phyloP scores from a whole-genome alignment of 2,329 filamentous ascomycete genomes.

The Nemania diffusa region DNA sequence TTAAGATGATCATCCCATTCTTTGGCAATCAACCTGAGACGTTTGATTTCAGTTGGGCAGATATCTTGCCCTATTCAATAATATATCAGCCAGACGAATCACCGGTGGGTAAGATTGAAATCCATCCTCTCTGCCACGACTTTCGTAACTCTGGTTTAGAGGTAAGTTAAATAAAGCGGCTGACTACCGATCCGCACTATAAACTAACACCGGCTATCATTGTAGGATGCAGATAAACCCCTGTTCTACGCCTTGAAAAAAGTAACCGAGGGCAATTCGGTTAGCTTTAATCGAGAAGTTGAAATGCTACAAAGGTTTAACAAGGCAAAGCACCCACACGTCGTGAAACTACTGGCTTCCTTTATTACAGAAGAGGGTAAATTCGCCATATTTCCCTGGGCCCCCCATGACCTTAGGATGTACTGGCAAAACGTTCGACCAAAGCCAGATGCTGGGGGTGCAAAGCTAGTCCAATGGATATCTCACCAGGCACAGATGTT shows the following conservation, averaged over 20 bases:
- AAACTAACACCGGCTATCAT: not conserved
- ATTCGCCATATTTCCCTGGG: constrained; percentile 25
- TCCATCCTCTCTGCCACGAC: constrained; percentile 19
- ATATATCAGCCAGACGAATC: too few species aligned
- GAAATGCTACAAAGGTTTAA: constrained; percentile 17
- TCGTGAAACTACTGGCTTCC: constrained; percentile 9
- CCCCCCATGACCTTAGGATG: not conserved
- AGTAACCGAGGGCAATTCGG: not conserved
- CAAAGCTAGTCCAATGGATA: constrained; percentile 6
- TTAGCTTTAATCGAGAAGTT: not conserved
- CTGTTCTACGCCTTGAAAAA: constrained; percentile 14
- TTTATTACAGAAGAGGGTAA: not conserved
- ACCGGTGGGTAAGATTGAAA: constrained; percentile 2
- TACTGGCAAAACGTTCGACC: constrained; percentile 11
- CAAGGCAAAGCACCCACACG: not conserved
- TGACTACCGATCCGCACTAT: too few species aligned
- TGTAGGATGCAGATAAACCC: not conserved
- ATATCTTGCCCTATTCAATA: constrained; percentile 5
- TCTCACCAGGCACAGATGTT: constrained; percentile 17
- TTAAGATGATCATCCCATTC: not conserved
- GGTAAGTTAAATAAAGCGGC: not conserved
- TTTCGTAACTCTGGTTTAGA: not conserved
- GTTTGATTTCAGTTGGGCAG: not conserved
- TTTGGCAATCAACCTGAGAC: not conserved
- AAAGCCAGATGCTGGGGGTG: not conserved